Conservation (phyloP, 1,139 yeast genomes). For the Zhuliangozyma blackwelliae region DNA sequence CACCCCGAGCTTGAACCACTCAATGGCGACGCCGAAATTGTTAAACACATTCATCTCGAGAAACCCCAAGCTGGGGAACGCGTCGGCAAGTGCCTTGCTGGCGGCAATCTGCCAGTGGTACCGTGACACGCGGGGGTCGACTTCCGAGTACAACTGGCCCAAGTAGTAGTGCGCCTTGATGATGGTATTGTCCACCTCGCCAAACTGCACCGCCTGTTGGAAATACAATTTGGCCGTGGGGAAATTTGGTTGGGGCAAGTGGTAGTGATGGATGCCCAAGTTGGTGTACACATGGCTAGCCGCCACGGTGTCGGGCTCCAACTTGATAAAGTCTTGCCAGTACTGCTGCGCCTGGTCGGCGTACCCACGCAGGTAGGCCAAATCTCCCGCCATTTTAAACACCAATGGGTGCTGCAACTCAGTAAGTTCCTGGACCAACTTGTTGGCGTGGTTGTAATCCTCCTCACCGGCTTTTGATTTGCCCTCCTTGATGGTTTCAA, state of each 20-base stretch:
- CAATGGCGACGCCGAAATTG: conserved; percentile 52
- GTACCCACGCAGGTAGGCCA: conserved; percentile 48
- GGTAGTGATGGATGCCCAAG: conserved; percentile 62
- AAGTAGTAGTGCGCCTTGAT: conserved; percentile 73
- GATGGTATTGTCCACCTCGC: conserved; percentile 52
- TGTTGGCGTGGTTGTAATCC: conserved; percentile 60
- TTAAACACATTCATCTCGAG: conserved; percentile 66
- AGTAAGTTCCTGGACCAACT: conserved; percentile 58
- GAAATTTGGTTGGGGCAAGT: conserved; percentile 44
- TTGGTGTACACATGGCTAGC: conserved; percentile 72
- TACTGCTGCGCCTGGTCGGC: conserved; percentile 51
- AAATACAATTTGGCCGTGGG: conserved; percentile 52
- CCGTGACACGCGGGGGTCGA: conserved; percentile 56
- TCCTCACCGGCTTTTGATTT: conserved; percentile 20
- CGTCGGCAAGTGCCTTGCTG: conserved; percentile 67
- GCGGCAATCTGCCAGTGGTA: conserved; percentile 77
- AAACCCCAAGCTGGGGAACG: conserved; percentile 74
- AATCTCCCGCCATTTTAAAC: conserved; percentile 69
- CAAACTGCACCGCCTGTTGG: conserved; percentile 54
- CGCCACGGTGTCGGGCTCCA: conserved; percentile 53
- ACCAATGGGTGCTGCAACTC: conserved; percentile 65
- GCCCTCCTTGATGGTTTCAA: conserved; percentile 40
- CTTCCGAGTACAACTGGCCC: conserved; percentile 60
- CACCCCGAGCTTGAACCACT: conserved; percentile 83
- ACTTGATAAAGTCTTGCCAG: conserved; percentile 54